Evolutionary conservation across 2,329 filamentous ascomycete genomes (phyloP), one percentile per base, ranked within the genome.

Genomic region (Immersiporthe knoxdaviesiana): DNA sequence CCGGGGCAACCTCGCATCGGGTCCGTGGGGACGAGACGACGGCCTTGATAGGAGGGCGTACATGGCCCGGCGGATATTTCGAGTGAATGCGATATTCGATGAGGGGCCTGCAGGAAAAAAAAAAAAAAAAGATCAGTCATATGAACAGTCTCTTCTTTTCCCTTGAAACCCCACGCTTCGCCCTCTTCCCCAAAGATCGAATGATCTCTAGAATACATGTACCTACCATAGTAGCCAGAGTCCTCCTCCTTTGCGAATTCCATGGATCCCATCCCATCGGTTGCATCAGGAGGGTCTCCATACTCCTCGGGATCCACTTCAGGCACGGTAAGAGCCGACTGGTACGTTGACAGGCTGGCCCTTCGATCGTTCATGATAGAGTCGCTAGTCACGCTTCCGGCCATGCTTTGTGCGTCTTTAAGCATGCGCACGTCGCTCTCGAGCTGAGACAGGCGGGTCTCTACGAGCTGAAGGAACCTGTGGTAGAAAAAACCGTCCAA

Each of bases 301-400:
- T 65, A 67, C 1, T 69, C 68, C 32, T 67, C 74, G 75, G 73
- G 76, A 76, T 47, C 65, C 70, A 18, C 79, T 72, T 73, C 82
- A 78, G 61, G 76, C 67, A 44, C 76, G 21, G 58, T 63, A 21
- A 30, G 44, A 5, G 65, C 47, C 21, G 61, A 52, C 18, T 62
- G 62, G 8, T 71, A 66, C 5, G 56, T 64, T 6, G 52, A 54
- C 16, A 65, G 27, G 27, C 69, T 66, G 24, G 44, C 63, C n/a
- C 69, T 54, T 7, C 66, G 52, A 6, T 63, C 64, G 14, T 41
- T 63, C 21, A 54, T 41, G n/a, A 52, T 32, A 30, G 66, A 58
- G 12, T 62, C 69, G 18, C 66, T 68, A 2, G 37, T 24, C 24
- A 65, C 65, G 21, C 69, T 70, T 12, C 69, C 66, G 24, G 30